These are phyloP conservation scores for Bombardia bombarda DNA, from an alignment of 495 filamentous ascomycete species.

Conservation along the genomic window DNA sequence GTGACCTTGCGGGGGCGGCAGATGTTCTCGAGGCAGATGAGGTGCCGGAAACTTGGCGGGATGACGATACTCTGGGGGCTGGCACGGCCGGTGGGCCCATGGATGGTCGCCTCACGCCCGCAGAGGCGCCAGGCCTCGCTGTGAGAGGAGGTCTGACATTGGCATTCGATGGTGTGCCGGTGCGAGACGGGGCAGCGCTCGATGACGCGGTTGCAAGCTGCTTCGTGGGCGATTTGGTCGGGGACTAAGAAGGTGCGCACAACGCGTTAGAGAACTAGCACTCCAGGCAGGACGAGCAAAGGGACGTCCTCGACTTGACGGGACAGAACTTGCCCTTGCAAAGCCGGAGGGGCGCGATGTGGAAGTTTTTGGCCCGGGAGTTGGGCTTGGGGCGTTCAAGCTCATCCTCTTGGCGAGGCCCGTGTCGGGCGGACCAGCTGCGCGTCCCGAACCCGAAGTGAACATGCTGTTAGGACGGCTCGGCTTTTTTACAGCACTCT, in stretches of 20 bases:
- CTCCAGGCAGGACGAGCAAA: no score
- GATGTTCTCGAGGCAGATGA: conserved; percentile 17
- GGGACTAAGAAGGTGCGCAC: conserved; percentile 51
- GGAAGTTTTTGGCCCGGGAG: conserved; percentile 46
- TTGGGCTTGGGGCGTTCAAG: conserved; percentile 59
- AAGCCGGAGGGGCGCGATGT: conserved; percentile 48
- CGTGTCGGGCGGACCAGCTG: conserved; percentile 35
- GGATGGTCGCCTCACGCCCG: conserved; percentile 46
- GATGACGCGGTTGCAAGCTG: conserved; percentile 51
- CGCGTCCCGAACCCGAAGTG: conserved; percentile 18
- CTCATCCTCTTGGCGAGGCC: conserved; percentile 54
- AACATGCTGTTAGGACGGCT: conserved; percentile 32
- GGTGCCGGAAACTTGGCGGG: no score
- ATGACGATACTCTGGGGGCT: conserved; percentile 7
- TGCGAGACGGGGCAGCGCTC: conserved; percentile 52
- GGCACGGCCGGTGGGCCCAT: conserved; percentile 56
- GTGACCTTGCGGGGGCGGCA: conserved; percentile 24
- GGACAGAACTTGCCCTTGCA: conserved; percentile 48
- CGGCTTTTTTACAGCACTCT: conserved; percentile 22
- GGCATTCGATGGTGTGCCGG: conserved; percentile 48
- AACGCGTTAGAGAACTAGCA: no score
- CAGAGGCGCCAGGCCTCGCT: conserved; percentile 46
- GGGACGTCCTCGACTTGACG: no score
- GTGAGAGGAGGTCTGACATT: conserved; percentile 31
- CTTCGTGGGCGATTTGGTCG: conserved; percentile 75